Evolutionary conservation across 2,329 filamentous ascomycete genomes (phyloP).

Genomic region (Stemphylium beticola): DNA sequence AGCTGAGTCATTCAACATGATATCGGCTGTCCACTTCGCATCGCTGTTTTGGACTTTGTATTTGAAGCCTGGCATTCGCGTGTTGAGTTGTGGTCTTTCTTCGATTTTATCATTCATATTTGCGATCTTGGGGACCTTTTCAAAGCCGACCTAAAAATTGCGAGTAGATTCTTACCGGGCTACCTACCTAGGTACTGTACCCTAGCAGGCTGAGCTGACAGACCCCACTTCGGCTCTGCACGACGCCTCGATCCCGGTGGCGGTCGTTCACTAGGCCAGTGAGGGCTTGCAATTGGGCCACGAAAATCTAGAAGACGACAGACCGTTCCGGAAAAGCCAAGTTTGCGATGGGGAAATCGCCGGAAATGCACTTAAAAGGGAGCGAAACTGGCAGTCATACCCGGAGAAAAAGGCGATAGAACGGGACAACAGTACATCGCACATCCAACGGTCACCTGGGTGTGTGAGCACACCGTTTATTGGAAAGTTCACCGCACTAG

Average conservation of each 20-base stretch:
- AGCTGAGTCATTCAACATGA: conserved; percentile 15
- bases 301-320: conserved; percentile 10
- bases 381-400: conserved; percentile 11
- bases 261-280: conserved; percentile 8
- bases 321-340: conserved; percentile 1
- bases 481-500: neutral
- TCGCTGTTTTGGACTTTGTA: neutral
- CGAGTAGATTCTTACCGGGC: neutral
- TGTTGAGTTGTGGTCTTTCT: neutral
- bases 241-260: conserved; percentile 3
- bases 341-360: conserved; percentile 5
- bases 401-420: conserved; percentile 1
- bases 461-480: neutral
- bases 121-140: neutral
- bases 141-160: neutral
- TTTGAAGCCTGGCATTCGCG: neutral
- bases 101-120: neutral
- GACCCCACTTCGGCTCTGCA: conserved; percentile 22
- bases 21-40: too few species aligned
- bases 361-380: conserved; percentile 4
- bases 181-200: conserved; percentile 2
- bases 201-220: conserved; percentile 21
- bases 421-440: neutral
- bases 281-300: conserved; percentile 9
- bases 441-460: neutral